phyloP scores from a whole-genome alignment of 176 grass and related monocot species.

The Puccinellia tenuiflora region DNA sequence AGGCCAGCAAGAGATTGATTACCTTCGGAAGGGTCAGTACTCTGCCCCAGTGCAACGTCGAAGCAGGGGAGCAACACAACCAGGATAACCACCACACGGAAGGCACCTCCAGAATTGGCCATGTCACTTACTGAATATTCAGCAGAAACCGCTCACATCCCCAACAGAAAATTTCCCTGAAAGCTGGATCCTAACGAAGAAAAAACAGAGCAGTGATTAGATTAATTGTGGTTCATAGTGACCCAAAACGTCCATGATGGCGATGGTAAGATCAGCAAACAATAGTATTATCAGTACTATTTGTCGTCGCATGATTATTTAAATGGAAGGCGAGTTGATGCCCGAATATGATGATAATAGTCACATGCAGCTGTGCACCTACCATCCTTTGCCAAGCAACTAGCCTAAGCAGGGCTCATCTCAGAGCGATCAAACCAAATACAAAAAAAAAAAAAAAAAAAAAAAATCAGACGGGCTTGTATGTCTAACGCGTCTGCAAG shows the following conservation, averaged over 20 bases:
- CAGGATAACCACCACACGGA: background rate
- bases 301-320: conserved; percentile 1
- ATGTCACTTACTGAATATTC: background rate
- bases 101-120: background rate
- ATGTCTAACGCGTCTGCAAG: background rate
- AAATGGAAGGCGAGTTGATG: background rate
- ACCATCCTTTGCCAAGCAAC: conserved; percentile 13
- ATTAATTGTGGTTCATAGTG: background rate
- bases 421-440: background rate
- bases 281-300: background rate
- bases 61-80: conserved; percentile 25
- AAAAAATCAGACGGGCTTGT: background rate
- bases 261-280: background rate
- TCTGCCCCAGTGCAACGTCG: conserved; percentile 20
- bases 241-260: background rate
- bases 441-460: too few relatives aligned
- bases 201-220: background rate
- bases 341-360: conserved; percentile 23
- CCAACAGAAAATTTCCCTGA: background rate
- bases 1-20: conserved; percentile 1
- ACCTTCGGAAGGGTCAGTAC: conserved; percentile 39
- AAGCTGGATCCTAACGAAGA: background rate
- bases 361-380: conserved; percentile 20
- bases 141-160: conserved; percentile 21
- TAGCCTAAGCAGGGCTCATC: background rate